Conservation (phyloP, 208 protist species). For the Trypanosoma rangeli region DNA sequence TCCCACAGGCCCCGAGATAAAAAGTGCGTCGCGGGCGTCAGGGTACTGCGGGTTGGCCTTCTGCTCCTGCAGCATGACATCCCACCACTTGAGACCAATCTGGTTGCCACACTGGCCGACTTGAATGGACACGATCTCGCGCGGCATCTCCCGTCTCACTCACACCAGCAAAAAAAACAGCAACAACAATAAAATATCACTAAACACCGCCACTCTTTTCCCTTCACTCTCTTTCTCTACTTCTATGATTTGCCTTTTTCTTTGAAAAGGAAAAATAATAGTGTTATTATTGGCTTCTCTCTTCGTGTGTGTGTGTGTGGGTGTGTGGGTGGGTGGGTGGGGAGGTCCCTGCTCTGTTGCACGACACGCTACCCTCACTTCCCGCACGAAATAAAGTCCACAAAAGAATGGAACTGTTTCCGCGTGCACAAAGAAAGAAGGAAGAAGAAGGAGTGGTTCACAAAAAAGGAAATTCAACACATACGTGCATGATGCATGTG, state of each 20-base stretch:
- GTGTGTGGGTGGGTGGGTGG: neutral
- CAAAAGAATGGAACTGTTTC: neutral
- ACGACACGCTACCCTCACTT: neutral
- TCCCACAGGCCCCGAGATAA: slow-evolving; percentile 25
- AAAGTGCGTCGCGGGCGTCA: slow-evolving; percentile 80
- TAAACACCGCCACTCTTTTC: neutral
- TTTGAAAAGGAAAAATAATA: too few species aligned
- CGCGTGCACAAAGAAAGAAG: neutral
- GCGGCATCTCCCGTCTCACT: slow-evolving; percentile 55
- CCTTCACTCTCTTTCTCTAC: neutral
- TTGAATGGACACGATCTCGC: slow-evolving; percentile 90
- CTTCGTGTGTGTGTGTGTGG: neutral
- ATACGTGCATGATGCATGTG: neutral
- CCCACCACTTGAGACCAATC: slow-evolving; percentile 94
- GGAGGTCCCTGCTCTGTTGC: neutral
- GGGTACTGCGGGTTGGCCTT: slow-evolving; percentile 67
- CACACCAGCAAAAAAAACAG: slow-evolving; percentile 1
- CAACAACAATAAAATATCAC: neutral
- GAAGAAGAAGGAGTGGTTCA: neutral
- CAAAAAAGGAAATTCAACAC: neutral
- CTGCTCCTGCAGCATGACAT: slow-evolving; percentile 95
- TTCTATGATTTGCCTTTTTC: neutral
- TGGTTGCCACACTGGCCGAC: slow-evolving; percentile 95
- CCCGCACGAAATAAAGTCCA: neutral
- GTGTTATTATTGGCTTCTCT: too few species aligned